Percentiles rank a stretch among this genome's conserved stretches.
Evolutionary conservation across 495 filamentous ascomycete genomes (phyloP).

Genomic region (Trypethelium eluteriae): DNA sequence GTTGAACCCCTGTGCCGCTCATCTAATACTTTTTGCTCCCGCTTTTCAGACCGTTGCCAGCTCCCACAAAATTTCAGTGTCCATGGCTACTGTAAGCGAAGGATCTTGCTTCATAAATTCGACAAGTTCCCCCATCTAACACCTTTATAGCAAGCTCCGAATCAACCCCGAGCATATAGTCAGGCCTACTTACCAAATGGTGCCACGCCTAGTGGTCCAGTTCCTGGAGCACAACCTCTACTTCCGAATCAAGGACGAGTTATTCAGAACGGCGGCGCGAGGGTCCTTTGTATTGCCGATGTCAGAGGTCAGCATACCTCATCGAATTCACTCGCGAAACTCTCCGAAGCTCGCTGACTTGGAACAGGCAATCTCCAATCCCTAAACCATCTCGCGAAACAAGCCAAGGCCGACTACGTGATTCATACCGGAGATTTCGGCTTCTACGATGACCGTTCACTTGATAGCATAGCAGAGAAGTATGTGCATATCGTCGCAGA

Average conservation of each 20-base stretch:
- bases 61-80: slow-evolving; percentile 8
- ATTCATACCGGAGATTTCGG: slow-evolving; percentile 99
- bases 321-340: slow-evolving; percentile 18
- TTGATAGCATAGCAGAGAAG: slow-evolving; percentile 99
- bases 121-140: neutral
- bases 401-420: slow-evolving; percentile 89
- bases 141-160: slow-evolving; percentile 33
- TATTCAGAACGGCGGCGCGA: slow-evolving; percentile 73
- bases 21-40: neutral
- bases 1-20: neutral
- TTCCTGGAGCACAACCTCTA: slow-evolving; percentile 38
- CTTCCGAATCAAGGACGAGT: slow-evolving; percentile 64
- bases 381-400: slow-evolving; percentile 89
- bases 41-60: neutral
- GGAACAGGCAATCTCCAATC: slow-evolving; percentile 81
- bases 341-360: slow-evolving; percentile 21
- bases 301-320: slow-evolving; percentile 63
- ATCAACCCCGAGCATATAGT: slow-evolving; percentile 34
- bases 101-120: neutral
- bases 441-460: slow-evolving; percentile 93
- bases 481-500: slow-evolving; percentile 42
- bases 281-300: slow-evolving; percentile 93
- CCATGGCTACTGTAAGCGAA: slow-evolving; percentile 11
- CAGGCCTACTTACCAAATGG: slow-evolving; percentile 38
- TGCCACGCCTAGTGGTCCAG: slow-evolving; percentile 35